Conservation (phyloP, 2,329 filamentous ascomycete species). For the Botrytis aclada region DNA sequence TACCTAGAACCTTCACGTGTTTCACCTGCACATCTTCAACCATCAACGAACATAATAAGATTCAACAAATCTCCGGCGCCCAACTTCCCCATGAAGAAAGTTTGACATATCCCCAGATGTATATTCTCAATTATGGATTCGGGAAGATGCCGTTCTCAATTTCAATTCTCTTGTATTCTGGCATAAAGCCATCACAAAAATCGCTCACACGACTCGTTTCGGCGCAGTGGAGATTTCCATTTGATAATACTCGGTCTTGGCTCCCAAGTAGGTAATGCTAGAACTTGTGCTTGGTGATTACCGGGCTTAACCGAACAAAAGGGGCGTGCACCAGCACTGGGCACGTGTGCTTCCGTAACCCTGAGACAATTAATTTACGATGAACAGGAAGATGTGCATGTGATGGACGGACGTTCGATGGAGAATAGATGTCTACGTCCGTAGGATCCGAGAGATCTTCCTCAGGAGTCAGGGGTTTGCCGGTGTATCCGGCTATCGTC, state of each 20-base stretch:
- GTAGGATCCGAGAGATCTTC: background rate
- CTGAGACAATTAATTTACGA: background rate
- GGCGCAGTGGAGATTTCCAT: background rate
- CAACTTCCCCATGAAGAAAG: background rate
- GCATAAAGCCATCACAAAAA: background rate
- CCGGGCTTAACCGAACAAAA: slow-evolving; percentile 6
- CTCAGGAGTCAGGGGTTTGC: background rate
- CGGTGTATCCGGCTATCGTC: background rate
- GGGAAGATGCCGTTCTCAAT: background rate
- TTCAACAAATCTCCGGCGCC: background rate
- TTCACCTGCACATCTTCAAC: background rate
- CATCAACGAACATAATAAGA: background rate
- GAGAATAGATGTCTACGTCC: background rate
- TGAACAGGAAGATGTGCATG: background rate
- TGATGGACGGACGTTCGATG: background rate
- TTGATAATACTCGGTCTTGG: background rate
- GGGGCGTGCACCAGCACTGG: background rate
- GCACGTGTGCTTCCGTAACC: background rate
- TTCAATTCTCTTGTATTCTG: background rate
- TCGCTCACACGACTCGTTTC: slow-evolving; percentile 8
- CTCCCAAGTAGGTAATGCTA: background rate
- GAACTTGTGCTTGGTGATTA: background rate
- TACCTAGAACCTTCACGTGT: background rate
- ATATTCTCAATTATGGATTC: background rate
- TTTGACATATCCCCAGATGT: background rate